Base-by-base conservation (phyloP, 2,329 filamentous ascomycete species). In the Trichophyton benhamiae region DNA sequence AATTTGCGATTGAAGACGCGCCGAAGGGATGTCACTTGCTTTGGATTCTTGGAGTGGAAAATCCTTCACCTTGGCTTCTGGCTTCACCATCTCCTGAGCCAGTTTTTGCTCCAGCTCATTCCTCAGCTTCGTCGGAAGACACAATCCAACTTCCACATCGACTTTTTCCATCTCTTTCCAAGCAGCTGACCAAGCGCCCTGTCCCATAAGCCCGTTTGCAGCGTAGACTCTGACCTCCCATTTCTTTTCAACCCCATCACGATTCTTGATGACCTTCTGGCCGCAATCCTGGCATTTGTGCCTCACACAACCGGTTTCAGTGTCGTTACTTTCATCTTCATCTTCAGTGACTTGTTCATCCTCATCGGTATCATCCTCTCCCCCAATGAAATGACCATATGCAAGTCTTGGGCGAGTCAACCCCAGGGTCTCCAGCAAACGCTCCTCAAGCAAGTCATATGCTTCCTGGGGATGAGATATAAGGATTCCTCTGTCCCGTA, bases 101-200 rank as follows among this genome's bases (percentile, higher is more conserved):
- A 75, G 68, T 62, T 70, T 68, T 44, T 69, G 69, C 62, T 84
- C 81, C 25, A 86, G 65, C 20, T 76, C 75, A 55, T 77, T 76
- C 44, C 79, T 75, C 8, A 82, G 66, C 8, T 80, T 77, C 2
- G 81, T 78, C 1, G 79, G 78, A 27, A 86, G 75, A 78, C 80
- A 83, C 2, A 94, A 88, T 68, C 88, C 84, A 59, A 99, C 83
- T 73, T 97, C 92, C 1, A 95, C 89, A 70, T 99, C 94, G 0
- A 97, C 89, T n/a, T 92, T 83, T 75, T 99, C 94, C 94, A 99
- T 99, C 74, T 97, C 92, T 67, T 84, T 88, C 92, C 92, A 99
- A 62, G 89, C 92, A 1, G 91, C 91, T 3, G 84, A 83, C 94
- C 94, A 99, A 0, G 94, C 92, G 0, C 90, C 90, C 3, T 89